Base-by-base conservation (phyloP, 2,329 filamentous ascomycete species). In the Emmonsia crescens region DNA sequence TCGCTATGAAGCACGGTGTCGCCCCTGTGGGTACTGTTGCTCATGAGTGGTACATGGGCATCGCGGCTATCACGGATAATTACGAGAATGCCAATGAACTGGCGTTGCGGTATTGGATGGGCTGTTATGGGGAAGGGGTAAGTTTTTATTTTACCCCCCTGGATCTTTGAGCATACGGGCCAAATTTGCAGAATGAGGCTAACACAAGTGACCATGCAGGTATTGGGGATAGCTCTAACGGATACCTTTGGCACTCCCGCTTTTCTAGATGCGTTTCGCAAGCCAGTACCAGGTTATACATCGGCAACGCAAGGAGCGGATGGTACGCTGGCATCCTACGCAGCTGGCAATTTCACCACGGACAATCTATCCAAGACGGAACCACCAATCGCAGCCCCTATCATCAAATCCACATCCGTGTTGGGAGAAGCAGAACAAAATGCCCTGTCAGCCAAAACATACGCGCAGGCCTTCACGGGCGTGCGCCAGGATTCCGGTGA, bases 41-140 rank as follows among this genome's bases (percentile, higher is more conserved):
- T 0, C 94, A 99, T 71, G 94, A 99, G 77, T 99, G 94, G 94
- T 97, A 96, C 79, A 99, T 99, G 94, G 92, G 91, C 49, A 93
- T 96, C 65, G 94, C 94, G 0, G 92, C 94, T 46, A 91, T 96
- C 68, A 89, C 88, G 4, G 83, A 90, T 65, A 84, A 96, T 75
- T 99, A 99, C 72, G 83, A 85, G 67, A 81, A 83, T 64, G 92
- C 94, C 2, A 96, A 92, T 44, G 91, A 96, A 73, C 82, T 87
- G 65, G 92, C 91, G 0, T 78, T 99, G 67, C 82, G 85, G 62
- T 91, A 95, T 73, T 99, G 94, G 94, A 84, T 96, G 40, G 86
- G 87, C 59, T 96, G 89, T 64, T 99, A 96, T 72, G 94, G 94
- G 3, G 85, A 88, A 70, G 89, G 85, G 2, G 83, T 83, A 67